Evolutionary conservation across 139 green algal genomes (phyloP), one percentile per base, ranked within the genome.

Genomic region (Picochlorum sp.): DNA sequence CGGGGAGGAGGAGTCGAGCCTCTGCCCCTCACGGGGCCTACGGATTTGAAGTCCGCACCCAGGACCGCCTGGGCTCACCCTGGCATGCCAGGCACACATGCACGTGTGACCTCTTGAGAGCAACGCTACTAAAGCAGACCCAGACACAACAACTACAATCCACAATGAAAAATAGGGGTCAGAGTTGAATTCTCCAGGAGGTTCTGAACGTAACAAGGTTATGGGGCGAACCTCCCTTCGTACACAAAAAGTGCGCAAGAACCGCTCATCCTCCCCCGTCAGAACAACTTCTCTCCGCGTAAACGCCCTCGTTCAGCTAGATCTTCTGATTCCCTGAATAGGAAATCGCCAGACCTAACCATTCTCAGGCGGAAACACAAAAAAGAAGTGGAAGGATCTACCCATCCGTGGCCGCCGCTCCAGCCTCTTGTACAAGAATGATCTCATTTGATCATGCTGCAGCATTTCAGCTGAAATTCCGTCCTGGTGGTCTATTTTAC

Each of bases 41-140:
- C 79, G 82, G 81, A 75, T 89, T 89, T 89, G 81, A 89, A 89
- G 81, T 76, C 81, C 82, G 79, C 76, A 74, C 78, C 74, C 74
- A 76, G 73, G 63, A 76, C 81, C 81, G 40, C 40, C 63, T 33
- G 40, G 43, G 63, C 28, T 64, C 55, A 61, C 33, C 24, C 32
- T 50, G 55, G 36, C 55, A 50, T 61, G 20, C n/a, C n/a, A n/a
- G n/a, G n/a, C n/a, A 12, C 12, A n/a, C n/a, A 18, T 18, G 18
- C n/a, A n/a, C n/a, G n/a, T n/a, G n/a, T n/a, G n/a, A n/a, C n/a
- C n/a, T n/a, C n/a, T n/a, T n/a, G n/a, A n/a, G n/a, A n/a, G n/a
- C n/a, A n/a, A n/a, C n/a, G n/a, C n/a, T n/a, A n/a, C n/a, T n/a
- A n/a, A n/a, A n/a, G n/a, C n/a, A n/a, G n/a, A n/a, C n/a, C n/a